Evolutionary conservation across 2,329 filamentous ascomycete species (phyloP).

Genomic region (Ophiostoma novo-ulmi): DNA sequence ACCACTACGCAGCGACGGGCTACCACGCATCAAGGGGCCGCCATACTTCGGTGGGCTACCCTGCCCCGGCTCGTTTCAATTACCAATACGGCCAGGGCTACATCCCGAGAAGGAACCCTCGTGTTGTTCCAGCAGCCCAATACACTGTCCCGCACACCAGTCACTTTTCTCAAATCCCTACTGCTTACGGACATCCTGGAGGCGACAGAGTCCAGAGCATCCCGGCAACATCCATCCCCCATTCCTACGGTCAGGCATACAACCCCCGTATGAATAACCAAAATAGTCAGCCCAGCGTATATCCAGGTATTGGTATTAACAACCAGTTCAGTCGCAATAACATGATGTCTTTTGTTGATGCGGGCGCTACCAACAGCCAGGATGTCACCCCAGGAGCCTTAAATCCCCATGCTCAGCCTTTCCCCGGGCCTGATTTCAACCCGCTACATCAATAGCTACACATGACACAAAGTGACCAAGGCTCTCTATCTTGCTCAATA

Average conservation of each 20-base stretch:
- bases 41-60: background rate
- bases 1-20: background rate
- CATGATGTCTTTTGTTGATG: too few relatives aligned
- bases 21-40: background rate
- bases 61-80: too few relatives aligned
- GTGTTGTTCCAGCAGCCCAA: background rate
- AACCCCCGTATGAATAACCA: background rate
- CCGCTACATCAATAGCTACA: background rate
- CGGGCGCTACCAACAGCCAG: too few relatives aligned
- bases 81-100: too few relatives aligned
- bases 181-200: background rate
- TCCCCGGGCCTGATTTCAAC: too few relatives aligned
- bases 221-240: background rate
- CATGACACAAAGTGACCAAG: background rate
- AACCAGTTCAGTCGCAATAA: too few relatives aligned
- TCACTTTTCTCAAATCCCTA: too few relatives aligned
- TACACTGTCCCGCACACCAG: background rate
- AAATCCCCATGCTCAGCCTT: too few relatives aligned
- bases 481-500: too few relatives aligned
- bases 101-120: too few relatives aligned
- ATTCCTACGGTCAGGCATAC: background rate
- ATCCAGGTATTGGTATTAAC: too few relatives aligned
- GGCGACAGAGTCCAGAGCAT: background rate
- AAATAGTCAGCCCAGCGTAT: background rate
- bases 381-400: too few relatives aligned